Evolutionary conservation across 2,329 filamentous ascomycete species (phyloP), one percentile per base, ranked within the genome.

Genomic region (Fulvia fulva): DNA sequence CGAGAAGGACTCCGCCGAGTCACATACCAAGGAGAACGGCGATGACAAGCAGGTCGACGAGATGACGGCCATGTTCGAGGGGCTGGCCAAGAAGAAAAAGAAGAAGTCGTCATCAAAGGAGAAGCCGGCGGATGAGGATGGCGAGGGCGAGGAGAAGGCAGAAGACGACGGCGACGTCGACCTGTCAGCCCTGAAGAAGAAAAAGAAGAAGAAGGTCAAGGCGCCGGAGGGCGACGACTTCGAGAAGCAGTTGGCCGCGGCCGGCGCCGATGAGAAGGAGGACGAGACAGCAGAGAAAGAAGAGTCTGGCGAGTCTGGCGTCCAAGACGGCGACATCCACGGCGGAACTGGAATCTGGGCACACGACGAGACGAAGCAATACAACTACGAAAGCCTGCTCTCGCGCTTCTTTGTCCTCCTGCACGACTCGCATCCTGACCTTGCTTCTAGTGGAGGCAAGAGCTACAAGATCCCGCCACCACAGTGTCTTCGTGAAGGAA

Each of bases 401-500:
- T 84, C 83, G 71, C 90, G 94, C 68, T 99, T 99, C 84, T 99
- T 97, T 85, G 88, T 85, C 73, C 88, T 96, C 67, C 86, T 99
- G 64, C 87, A 94, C 77, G 90, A 93, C 78, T 92, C 95, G 82
- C 96, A 99, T 81, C 94, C 94, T 69, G 94, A 99, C 75, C 88
- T 97, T 71, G 88, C 93, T 65, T 88, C 90, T 63, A 62, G 64
- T 51, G 71, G 71, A 45, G 90, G 87, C 74, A 94, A 91, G 83
- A 95, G 89, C 77, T 99, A 97, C 86, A 97, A 97, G 86, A 99
- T 99, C 68, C 94, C 94, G 53, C 94, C 94, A 54, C 94, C 94
- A 52, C 94, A 99, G 81, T 97, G 94, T 80, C 86, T 97, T 73
- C 92, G 94, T 80, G 94, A 99, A 91, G 94, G 94, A 76, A 99